Percentiles rank a stretch among this genome's conserved stretches.
Conservation (phyloP, 306 rosid species). For the Cucumis hystrix region DNA sequence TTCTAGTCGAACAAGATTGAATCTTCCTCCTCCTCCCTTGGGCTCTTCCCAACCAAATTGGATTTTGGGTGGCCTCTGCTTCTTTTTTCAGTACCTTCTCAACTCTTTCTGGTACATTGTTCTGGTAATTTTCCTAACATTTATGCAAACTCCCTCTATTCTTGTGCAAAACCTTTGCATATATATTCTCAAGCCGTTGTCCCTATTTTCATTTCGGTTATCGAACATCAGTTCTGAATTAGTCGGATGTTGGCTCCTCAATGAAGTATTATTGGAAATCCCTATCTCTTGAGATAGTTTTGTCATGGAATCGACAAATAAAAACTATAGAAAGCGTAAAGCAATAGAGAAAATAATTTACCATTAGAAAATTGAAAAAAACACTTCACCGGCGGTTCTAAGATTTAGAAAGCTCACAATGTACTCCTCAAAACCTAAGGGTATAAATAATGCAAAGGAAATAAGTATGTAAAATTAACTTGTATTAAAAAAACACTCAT, state of each 20-base stretch:
- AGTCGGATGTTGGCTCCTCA: neutral
- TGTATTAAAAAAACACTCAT: neutral
- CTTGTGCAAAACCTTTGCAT: neutral
- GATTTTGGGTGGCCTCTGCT: conserved; percentile 18
- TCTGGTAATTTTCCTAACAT: conserved; percentile 9
- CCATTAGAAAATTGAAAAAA: too few species aligned
- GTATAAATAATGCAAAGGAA: too few species aligned
- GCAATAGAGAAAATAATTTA: too few species aligned
- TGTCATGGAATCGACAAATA: too few species aligned
- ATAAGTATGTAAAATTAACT: too few species aligned
- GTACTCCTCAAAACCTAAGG: too few species aligned
- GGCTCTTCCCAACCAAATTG: conserved; percentile 9
- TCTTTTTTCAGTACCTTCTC: conserved; percentile 10
- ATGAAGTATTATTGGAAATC: neutral
- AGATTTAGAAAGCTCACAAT: too few species aligned
- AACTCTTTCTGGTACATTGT: conserved; percentile 14
- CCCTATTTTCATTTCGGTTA: neutral
- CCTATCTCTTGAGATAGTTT: neutral
- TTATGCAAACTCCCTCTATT: neutral
- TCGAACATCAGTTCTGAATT: neutral
- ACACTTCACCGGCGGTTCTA: too few species aligned
- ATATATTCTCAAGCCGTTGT: neutral
- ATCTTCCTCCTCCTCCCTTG: neutral
- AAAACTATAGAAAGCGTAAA: too few species aligned
- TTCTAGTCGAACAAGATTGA: neutral